Evolutionary conservation across 2,329 filamentous ascomycete genomes (phyloP), one percentile per base, ranked within the genome.

Genomic region (Sporothrix sp.): DNA sequence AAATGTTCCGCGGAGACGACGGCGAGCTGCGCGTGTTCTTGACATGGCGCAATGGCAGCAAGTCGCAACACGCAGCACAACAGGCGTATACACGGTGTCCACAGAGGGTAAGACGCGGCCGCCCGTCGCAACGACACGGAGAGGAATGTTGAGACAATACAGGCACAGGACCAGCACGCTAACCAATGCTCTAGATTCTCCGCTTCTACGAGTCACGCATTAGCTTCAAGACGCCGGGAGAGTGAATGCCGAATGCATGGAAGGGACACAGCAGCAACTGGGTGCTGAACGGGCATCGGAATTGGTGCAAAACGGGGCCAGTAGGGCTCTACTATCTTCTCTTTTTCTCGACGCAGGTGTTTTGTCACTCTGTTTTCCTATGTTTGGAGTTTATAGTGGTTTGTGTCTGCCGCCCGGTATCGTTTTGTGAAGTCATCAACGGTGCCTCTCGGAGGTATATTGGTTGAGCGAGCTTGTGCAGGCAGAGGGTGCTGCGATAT

Each of bases 1-100:
- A 89, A 57, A 85, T 83, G 0, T 84, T 85, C 52, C 78, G 87
- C 58, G 81, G 87, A 57, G 74, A 76, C 45, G 70, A 75, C 4
- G 76, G 74, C 16, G 75, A 73, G 53, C 70, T 87, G 13, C 73
- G 80, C 28, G 84, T 85, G 1, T 87, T 83, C 58, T 67, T 90
- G 28, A 78, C 79, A 11, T 91, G 87, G 86, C 82, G 81, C 58
- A 81, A 84, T 54, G 81, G 80, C 8, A 71, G 78, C 43, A 89
- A 87, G 69, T 86, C 84, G 1, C 81, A 85, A 61, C 86, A 91
- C 59, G 74, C 79, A 9, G 79, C 86, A 14, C 65, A 72, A 18
- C 73, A 82, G 13, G 75, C 89, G 7, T 86, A 90, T 59, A 75
- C 81, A 60, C 82, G 87, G 58, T 89, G 85, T 58, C 87, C 87